Evolutionary conservation across 139 green algal species (phyloP).

Genomic region (Chlamydomonas incerta): DNA sequence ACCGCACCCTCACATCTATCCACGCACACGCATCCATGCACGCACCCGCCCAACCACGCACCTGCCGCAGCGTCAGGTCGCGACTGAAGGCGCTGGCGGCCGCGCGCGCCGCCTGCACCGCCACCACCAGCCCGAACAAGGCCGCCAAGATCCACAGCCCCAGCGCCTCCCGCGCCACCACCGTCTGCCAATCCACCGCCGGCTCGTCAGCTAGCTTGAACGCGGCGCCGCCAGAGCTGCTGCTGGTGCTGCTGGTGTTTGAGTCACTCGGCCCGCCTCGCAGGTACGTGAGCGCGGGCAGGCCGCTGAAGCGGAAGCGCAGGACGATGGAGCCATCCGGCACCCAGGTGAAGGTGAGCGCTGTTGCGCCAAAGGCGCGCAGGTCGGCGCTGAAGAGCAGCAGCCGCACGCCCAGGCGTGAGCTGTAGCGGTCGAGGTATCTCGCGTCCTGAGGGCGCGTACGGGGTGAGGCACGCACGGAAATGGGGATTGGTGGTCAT

Average conservation of each 20-base stretch:
- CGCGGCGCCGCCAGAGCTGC: no score
- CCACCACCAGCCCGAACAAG: slow-evolving; percentile 14
- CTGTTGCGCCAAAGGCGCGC: slow-evolving; percentile 22
- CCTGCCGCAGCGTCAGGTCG: slow-evolving; percentile 10
- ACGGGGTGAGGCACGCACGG: no score
- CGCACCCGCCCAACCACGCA: no score
- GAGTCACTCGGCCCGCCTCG: no score
- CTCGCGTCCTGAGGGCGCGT: slow-evolving; percentile 39
- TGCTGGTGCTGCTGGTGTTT: no score
- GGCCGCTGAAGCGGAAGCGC: neutral
- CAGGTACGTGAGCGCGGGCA: slow-evolving; percentile 20
- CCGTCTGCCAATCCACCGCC: neutral
- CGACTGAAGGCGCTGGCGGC: no score
- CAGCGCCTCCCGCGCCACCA: neutral
- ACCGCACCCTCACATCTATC: no score
- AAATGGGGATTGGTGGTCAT: no score
- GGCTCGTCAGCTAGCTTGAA: no score
- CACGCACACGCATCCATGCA: no score
- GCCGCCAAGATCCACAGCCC: slow-evolving; percentile 7
- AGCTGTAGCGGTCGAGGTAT: slow-evolving; percentile 47
- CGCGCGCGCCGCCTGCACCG: neutral
- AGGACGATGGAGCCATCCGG: slow-evolving; percentile 6
- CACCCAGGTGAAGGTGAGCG: slow-evolving; percentile 33
- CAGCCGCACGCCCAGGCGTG: slow-evolving; percentile 29
- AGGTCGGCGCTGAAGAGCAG: slow-evolving; percentile 46